Evolutionary conservation across 108 stramenopile genomes (phyloP).

Genomic region (Bacterosira constricta): DNA sequence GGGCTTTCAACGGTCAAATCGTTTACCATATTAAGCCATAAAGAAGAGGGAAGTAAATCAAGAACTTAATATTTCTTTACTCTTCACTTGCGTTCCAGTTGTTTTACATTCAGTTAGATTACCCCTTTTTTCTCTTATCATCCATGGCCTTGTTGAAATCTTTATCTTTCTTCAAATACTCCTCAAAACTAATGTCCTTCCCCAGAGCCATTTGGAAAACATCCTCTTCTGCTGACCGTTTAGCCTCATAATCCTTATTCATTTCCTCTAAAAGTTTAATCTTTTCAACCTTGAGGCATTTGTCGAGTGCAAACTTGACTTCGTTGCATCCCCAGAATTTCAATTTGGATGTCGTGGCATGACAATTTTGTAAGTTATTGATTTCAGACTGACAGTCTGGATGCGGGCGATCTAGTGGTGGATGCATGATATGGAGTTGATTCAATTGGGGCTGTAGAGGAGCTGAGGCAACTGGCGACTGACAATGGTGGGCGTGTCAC

Average conservation of each 20-base stretch:
- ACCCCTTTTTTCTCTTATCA: slow-evolving; percentile 17
- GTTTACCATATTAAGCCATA: too few relatives aligned
- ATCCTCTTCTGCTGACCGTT: slow-evolving; percentile 60
- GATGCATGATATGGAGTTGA: slow-evolving; percentile 70
- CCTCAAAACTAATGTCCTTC: slow-evolving; percentile 74
- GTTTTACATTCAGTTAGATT: background rate
- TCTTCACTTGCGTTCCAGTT: too few relatives aligned
- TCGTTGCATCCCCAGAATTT: slow-evolving; percentile 92
- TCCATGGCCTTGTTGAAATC: slow-evolving; percentile 64
- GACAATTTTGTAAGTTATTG: slow-evolving; percentile 75
- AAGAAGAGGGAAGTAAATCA: background rate
- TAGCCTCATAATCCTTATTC: slow-evolving; percentile 64
- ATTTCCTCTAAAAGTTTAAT: slow-evolving; percentile 63
- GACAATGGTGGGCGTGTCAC: too few relatives aligned
- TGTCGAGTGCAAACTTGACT: slow-evolving; percentile 71
- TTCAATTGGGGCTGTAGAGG: too few relatives aligned
- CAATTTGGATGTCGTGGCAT: slow-evolving; percentile 62
- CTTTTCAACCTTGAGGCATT: slow-evolving; percentile 87
- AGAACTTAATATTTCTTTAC: too few relatives aligned
- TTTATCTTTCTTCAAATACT: slow-evolving; percentile 70
- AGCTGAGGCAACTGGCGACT: too few relatives aligned
- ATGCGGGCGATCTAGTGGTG: slow-evolving; percentile 91
- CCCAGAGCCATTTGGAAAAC: slow-evolving; percentile 67
- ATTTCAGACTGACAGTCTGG: slow-evolving; percentile 86
- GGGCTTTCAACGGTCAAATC: too few relatives aligned